A percentile compares a stretch with the other conserved stretches of the same genome.
Conservation (phyloP, 441 rosid species). For the Omphalea diandra region DNA sequence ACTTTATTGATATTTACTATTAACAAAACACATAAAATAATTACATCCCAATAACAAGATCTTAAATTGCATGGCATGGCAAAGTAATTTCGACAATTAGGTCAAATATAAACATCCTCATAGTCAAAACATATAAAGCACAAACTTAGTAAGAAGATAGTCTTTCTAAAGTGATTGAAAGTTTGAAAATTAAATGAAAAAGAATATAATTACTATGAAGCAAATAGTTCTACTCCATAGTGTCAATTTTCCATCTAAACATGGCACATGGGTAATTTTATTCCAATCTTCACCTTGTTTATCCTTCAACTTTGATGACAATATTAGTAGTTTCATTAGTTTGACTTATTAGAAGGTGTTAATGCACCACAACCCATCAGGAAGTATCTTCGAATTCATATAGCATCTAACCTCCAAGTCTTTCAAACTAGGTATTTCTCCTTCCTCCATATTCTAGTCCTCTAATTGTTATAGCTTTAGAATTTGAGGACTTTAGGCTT, state of each 20-base stretch:
- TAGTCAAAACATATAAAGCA: no score
- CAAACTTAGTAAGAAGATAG: no score
- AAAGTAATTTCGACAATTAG: no score
- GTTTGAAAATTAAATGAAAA: no score
- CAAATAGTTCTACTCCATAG: no score
- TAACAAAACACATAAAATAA: no score
- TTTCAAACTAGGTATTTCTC: slow-evolving; percentile 13
- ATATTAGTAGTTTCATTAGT: slow-evolving; percentile 17
- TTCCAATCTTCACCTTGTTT: slow-evolving; percentile 21
- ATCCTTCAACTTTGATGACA: slow-evolving; percentile 11
- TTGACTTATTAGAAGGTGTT: slow-evolving; percentile 1
- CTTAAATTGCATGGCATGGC: no score
- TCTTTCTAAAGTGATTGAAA: no score
- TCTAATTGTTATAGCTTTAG: slow-evolving; percentile 14
- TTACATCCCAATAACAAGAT: no score
- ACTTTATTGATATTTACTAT: no score
- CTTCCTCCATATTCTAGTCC: not conserved
- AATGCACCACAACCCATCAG: slow-evolving; percentile 24
- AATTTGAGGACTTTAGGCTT: slow-evolving; percentile 26
- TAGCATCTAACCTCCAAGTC: slow-evolving; percentile 30
- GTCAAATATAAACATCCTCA: no score
- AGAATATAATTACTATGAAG: no score
- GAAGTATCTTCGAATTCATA: slow-evolving; percentile 14
- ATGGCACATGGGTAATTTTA: slow-evolving; percentile 20
- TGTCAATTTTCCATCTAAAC: slow-evolving; percentile 10